Evolutionary conservation across 225 moss, liverwort and hornwort genomes (phyloP).

Genomic region (Antitrichia curtipendula): DNA sequence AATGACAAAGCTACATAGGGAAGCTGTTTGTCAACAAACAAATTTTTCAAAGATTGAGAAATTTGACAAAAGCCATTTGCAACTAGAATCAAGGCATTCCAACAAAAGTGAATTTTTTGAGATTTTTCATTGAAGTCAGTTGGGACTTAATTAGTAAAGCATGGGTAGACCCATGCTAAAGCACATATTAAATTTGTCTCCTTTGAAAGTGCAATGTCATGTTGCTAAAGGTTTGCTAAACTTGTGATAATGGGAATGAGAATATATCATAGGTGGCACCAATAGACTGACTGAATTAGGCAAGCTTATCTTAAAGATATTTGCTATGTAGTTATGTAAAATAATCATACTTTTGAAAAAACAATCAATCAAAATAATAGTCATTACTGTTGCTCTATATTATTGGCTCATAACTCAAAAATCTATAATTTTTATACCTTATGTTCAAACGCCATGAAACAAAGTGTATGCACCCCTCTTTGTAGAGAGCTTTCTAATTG

Average conservation of each 20-base stretch:
- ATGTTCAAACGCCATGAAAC: background rate
- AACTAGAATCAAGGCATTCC: background rate
- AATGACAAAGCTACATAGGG: too few species aligned
- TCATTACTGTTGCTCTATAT: rapidly evolving
- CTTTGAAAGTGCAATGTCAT: background rate
- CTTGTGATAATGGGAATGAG: background rate
- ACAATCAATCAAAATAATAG: background rate
- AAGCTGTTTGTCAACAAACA: background rate
- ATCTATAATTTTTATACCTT: background rate
- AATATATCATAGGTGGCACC: background rate
- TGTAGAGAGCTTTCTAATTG: rapidly evolving
- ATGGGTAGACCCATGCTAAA: background rate
- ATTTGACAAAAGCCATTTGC: background rate
- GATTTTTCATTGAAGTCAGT: background rate
- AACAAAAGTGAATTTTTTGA: background rate
- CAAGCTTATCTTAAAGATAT: background rate
- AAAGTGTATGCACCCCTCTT: rapidly evolving
- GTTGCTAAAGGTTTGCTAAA: background rate
- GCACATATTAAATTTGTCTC: rapidly evolving
- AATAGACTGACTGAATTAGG: background rate
- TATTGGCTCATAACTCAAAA: rapidly evolving
- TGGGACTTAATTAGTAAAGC: background rate
- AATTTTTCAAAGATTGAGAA: background rate
- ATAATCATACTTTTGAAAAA: background rate
- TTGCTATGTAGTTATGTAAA: background rate